Evolutionary conservation across 805 yeast genomes (phyloP).

Genomic region (Nakazawaea holstii): DNA sequence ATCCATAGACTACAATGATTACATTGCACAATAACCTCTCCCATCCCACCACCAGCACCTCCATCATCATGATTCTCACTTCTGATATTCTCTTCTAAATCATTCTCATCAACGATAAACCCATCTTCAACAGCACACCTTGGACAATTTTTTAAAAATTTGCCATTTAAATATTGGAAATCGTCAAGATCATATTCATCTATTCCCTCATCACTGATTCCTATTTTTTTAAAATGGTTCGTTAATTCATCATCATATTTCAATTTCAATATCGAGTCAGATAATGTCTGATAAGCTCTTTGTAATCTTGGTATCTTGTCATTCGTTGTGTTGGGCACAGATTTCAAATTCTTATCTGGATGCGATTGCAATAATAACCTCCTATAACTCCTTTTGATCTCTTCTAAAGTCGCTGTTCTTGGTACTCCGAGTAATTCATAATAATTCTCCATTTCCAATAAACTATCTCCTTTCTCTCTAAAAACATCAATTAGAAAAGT

Average conservation of each 20-base stretch:
- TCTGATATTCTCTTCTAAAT: conserved; percentile 49
- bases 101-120: conserved; percentile 55
- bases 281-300: conserved; percentile 57
- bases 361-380: conserved; percentile 55
- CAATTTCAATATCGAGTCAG: conserved; percentile 31
- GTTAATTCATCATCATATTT: conserved; percentile 49
- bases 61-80: too few species aligned
- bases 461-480: not conserved
- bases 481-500: not conserved
- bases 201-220: conserved; percentile 51
- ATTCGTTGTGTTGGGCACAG: not conserved
- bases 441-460: not conserved
- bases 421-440: not conserved
- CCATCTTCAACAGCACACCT: conserved; percentile 52
- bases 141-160: conserved; percentile 56
- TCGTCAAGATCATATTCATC: conserved; percentile 65
- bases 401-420: conserved; percentile 24
- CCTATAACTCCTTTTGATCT: conserved; percentile 62
- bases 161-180: conserved; percentile 33
- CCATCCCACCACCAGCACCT: conserved; percentile 47
- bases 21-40: conserved; percentile 75
- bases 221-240: conserved; percentile 27
- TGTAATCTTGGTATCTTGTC: conserved; percentile 29
- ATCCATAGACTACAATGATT: conserved; percentile 83
- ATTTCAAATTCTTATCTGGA: conserved; percentile 70